Base-by-base conservation (phyloP, 2,329 filamentous ascomycete species). In the Ophiostoma triangulosporum region DNA sequence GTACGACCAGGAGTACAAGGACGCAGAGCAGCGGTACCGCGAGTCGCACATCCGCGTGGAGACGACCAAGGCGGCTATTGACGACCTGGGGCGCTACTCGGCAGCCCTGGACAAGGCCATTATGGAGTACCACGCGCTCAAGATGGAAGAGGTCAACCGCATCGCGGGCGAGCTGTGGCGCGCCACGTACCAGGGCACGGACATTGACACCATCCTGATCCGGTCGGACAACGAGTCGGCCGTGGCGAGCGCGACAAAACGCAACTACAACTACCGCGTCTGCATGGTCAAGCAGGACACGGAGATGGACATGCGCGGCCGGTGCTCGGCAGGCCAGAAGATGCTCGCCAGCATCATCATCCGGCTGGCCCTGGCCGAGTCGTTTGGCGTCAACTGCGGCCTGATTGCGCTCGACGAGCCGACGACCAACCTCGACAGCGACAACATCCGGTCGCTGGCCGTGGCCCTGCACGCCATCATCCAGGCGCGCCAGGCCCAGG, bases 241-340 rank as follows among this genome's bases (percentile, higher is more conserved):
- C 49, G 59, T 48, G 52, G 55, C 50, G 38, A 81, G 77, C 45
- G 74, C 74, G 52, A 61, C 50, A 50, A 55, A 46, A 45, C 54
- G 38, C 63, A 86, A 76, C 57, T 97, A 97, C 76, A 97, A 98
- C 70, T 98, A 98, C 73, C 87, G 93, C 48, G 84, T 98, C 6
- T 90, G 88, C 68, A 98, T 98, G 93, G 82, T 95, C 61, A 98
- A 98, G 72, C 85, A 91, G 65, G 89, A 94, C 63, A 88, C 86
- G 0, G 93, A 98, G 68, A 95, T 98, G 89, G 93, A 98, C 70
- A 98, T 98, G 93, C 88, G 93, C 58, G 94, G 93, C 1, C 87
- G 93, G 53, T 98, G 93, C 74, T 94, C 87, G 60, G 93, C 93
- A 1, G 93, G 93, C 3, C 93, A 98, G 67, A 96, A 95, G 69